These are phyloP conservation scores for Digitaria exilis DNA, from an alignment of 202 grass and related monocot genomes.

Conservation along the genomic window DNA sequence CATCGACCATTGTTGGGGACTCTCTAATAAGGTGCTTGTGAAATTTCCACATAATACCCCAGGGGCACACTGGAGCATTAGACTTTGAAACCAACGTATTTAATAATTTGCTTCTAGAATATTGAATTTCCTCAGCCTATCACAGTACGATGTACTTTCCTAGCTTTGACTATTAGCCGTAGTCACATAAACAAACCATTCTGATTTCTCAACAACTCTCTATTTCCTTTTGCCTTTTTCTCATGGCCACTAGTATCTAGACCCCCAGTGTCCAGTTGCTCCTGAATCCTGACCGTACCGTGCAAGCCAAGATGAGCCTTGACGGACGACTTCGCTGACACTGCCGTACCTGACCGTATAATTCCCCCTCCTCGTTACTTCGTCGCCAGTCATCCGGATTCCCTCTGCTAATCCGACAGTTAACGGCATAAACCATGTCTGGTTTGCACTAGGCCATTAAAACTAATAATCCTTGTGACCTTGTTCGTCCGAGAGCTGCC, in stretches of 20 bases:
- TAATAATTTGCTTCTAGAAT: too few relatives aligned
- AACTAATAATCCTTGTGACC: background rate
- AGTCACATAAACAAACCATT: too few relatives aligned
- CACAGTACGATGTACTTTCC: too few relatives aligned
- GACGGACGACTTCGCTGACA: background rate
- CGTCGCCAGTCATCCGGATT: background rate
- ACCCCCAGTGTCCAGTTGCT: too few relatives aligned
- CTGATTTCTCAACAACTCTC: too few relatives aligned
- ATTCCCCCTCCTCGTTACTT: background rate
- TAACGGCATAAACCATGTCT: conserved; percentile 10
- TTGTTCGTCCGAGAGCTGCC: background rate
- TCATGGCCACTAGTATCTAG: background rate
- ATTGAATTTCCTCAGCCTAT: too few relatives aligned
- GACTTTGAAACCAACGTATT: too few relatives aligned
- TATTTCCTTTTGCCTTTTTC: background rate
- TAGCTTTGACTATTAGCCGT: too few relatives aligned
- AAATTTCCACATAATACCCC: too few relatives aligned
- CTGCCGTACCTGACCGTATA: background rate
- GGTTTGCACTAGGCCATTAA: background rate
- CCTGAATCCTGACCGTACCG: background rate
- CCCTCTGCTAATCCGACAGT: conserved; percentile 24
- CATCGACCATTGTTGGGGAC: too few relatives aligned
- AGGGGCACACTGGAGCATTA: too few relatives aligned
- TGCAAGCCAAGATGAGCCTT: background rate
- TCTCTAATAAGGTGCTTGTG: too few relatives aligned